phyloP scores from a whole-genome alignment of 2,329 filamentous ascomycete genomes.

The Cryphonectria japonica region DNA sequence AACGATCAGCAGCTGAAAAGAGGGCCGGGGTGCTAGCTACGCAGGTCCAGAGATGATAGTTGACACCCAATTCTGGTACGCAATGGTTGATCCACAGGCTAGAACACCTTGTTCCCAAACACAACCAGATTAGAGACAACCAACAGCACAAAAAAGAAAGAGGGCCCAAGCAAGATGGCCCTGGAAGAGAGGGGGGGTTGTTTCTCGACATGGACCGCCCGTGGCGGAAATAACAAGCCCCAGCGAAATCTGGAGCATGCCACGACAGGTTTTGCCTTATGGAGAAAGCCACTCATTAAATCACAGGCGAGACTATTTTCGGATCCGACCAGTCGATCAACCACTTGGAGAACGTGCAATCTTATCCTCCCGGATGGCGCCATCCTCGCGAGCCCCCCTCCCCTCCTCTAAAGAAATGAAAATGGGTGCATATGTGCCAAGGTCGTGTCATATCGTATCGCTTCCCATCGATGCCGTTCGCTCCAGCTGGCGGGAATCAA shows the following conservation, averaged over 20 bases:
- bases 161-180: not conserved
- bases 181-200: not conserved
- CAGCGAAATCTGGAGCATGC: constrained; percentile 1
- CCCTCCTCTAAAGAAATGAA: not conserved
- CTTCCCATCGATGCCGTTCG: not conserved
- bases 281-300: not conserved
- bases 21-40: not conserved
- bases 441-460: not conserved
- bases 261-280: not conserved
- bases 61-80: not conserved
- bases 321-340: constrained; percentile 4
- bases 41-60: no score
- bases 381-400: not conserved
- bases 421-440: not conserved
- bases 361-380: not conserved
- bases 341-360: constrained; percentile 11
- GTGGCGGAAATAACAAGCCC: constrained; percentile 8
- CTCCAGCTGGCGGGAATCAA: not conserved
- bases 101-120: not conserved
- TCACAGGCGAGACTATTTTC: constrained; percentile 1
- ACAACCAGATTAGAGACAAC: not conserved
- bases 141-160: not conserved
- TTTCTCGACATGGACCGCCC: not conserved
- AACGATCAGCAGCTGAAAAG: constrained; percentile 8
- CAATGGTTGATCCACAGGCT: not conserved